Evolutionary conservation across 306 rosid species (phyloP), one percentile per base, ranked within the genome.

Genomic region (Vigna radiata): DNA sequence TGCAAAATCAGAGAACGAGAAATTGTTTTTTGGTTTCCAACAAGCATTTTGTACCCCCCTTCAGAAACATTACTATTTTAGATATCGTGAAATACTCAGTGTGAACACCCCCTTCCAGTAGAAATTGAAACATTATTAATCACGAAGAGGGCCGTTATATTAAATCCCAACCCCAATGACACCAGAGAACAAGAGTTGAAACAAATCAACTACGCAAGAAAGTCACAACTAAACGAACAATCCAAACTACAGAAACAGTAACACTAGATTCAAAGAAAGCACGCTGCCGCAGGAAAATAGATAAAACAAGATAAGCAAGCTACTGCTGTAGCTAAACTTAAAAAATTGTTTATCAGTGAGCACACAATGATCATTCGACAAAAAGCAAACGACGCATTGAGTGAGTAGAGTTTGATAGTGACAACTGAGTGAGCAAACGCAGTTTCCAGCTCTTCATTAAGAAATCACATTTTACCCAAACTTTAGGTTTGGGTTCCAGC

Each of bases 211-310:
- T 23, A 77, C 44, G 44, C 46, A 63, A 29, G 46, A 77, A 62
- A 68, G 2, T 43, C 69, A 74, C 37, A 10, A 46, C 37, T 50
- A 54, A 83, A 23, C 56, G 68, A 83, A 53, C 44, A 83, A 83
- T 48, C 46, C 6, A 83, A 67, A 58, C 50, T 76, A 48, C 8
- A 60, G 39, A 44, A 71, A 43, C n/a, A 9, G 8, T 39, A 14
- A 59, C 70, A 44, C 18, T 17, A 72, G 19, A 43, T 68, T 55
- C 54, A 73, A 73, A 65, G 66, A 66, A 56, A 68, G 52, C 73
- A 70, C 33, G 37, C 8, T 31, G 39, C 44, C 9, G 29, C 36
- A 43, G 46, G 50, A 36, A 46, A 47, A 23, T 39, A 49, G 54
- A 58, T 41, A 62, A 82, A 70, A 14, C 61, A 61, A 68, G 71